Conservation (phyloP, 495 filamentous ascomycete species). For the Schizothecium vesticola region DNA sequence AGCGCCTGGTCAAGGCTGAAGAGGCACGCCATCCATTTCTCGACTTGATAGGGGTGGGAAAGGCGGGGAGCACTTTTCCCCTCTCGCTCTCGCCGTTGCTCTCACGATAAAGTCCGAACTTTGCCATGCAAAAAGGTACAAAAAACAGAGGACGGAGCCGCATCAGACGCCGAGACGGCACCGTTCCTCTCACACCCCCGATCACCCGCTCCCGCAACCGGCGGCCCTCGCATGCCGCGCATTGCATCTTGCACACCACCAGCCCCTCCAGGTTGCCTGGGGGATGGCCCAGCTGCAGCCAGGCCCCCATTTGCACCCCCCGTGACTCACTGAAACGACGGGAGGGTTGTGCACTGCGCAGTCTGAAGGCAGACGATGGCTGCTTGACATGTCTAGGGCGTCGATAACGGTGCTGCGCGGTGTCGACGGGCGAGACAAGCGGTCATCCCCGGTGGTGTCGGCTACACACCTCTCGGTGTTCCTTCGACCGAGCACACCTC, state of each 20-base stretch:
- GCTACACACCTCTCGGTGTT: not conserved
- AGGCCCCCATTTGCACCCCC: not conserved
- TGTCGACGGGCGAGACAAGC: not conserved
- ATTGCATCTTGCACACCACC: constrained; percentile 3
- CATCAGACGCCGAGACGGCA: constrained; percentile 6
- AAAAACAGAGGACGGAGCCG: not conserved
- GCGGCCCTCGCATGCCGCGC: not conserved
- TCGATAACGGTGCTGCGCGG: not conserved
- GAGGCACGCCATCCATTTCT: not conserved
- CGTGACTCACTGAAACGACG: constrained; percentile 3
- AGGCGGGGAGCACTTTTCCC: not conserved
- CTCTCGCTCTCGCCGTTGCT: not conserved
- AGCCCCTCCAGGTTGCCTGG: not conserved
- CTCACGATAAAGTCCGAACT: not conserved
- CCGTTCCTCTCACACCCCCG: not conserved
- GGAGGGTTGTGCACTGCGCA: not conserved
- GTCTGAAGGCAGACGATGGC: not conserved
- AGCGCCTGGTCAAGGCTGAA: not conserved
- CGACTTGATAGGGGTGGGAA: not conserved
- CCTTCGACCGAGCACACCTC: not conserved
- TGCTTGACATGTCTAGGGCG: not conserved
- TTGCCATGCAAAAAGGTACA: not conserved
- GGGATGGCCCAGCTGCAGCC: not conserved
- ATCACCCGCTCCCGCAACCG: not conserved
- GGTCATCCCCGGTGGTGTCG: not conserved